Evolutionary conservation across 2,329 filamentous ascomycete species (phyloP), one percentile per base, ranked within the genome.

Genomic region (Ophiognomonia clavigignenti-juglandacearum): DNA sequence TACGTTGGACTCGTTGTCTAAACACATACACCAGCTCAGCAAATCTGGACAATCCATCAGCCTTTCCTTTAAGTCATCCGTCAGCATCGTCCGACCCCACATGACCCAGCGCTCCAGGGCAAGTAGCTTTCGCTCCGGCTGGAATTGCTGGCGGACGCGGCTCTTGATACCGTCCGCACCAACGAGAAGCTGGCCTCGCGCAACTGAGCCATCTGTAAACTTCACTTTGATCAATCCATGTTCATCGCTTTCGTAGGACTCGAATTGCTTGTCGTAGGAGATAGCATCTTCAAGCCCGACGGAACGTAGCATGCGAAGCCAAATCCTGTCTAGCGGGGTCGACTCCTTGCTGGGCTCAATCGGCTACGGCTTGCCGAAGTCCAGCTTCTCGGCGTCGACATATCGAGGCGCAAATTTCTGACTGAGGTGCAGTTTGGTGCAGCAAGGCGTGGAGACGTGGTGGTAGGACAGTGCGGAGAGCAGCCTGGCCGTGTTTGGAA

Each of bases 161-260:
- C 59, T 63, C 41, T 44, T 56, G 41, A 63, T 45, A 16, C 61
- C 61, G 40, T 63, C 61, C 13, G 61, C 61, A n/a, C 62, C 61
- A 20, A 63, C 55, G 31, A 63, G 54, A 2, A 62, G 34, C 47
- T 43, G 47, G 19, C 61, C 61, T 23, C 24, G 22, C 39, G 24
- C 59, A 13, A 40, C 37, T 22, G 57, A 61, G 34, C 59, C 60
- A 52, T 63, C 60, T 11, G 47, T 45, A 46, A 63, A 62, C 13
- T 38, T 54, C 13, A 54, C 57, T 13, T 46, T 45, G 10, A 61
- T 57, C 14, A 39, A 37, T 2, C 45, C 56, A 13, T 31, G 5
- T 24, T 56, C 51, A 18, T 35, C 39, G 6, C 54, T n/a, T 32
- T 57, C 47, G 43, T 55, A 56, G 16, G 57, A 59, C 18, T 51